Base-by-base conservation (phyloP, 345 rosid species). In the Eucalyptus dawsonii region DNA sequence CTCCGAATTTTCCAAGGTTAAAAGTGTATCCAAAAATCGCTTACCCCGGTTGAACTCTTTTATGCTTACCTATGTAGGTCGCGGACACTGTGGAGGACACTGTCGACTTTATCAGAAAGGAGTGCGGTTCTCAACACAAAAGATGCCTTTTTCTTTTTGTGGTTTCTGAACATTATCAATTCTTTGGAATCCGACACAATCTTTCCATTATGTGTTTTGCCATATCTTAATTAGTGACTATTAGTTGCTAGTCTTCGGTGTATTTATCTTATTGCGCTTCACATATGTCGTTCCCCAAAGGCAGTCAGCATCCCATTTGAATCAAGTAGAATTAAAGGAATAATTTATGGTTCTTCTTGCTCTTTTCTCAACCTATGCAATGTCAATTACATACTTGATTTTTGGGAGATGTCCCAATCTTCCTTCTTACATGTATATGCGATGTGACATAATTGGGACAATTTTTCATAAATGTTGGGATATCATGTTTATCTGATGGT, bases 51-150 rank as follows among this genome's bases (percentile, higher is more conserved):
- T 67, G 80, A 31, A 67, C 42, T 65, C 76, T 31, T 58, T 44
- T 9, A 72, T 34, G 54, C 50, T 54, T 90, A 65, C 86, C 89
- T 50, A 45, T 92, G 92, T 93, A 96, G 98, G 99, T 96, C 31
- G 96, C 95, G 89, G 93, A 96, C 93, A 94, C 95, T 0, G 96
- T 95, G 6, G 98, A 96, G 92, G 98, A 97, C 40, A 97, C 97
- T 14, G 96, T 97, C 86, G 97, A 96, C 88, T 95, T 91, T 88
- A 95, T 97, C 88, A 88, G 86, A 69, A 93, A 90, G 87, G 99
- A 96, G 81, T 86, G 88, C 50, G 14, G 27, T 76, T 86, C 91
- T 88, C 69, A 27, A 83, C 31, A 14, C 9, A 8, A 53, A 65
- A n/a, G 37, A 65, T 0, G 5, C 76, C 40, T 65, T 65, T n/a